Evolutionary conservation across 768 basidiomycete genomes (phyloP).

Genomic region (Tricholoma matsutake): DNA sequence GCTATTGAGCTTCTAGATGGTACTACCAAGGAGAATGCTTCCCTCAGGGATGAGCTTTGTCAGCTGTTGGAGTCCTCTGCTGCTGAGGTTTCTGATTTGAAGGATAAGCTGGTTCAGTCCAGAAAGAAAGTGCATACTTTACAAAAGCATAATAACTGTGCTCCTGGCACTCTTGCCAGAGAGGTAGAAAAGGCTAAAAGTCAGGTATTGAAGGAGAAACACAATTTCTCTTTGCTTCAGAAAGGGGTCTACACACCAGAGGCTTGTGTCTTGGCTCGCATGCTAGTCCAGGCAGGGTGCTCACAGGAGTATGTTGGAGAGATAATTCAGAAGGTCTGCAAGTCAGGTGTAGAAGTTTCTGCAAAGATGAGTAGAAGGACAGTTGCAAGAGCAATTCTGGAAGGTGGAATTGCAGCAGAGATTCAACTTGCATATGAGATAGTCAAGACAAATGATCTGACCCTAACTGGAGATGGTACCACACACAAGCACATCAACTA

Average conservation of each 20-base stretch:
- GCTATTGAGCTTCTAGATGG: background rate
- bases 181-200: too few species aligned
- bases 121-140: background rate
- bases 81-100: background rate
- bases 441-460: constrained; percentile 9
- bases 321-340: background rate
- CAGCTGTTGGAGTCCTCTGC: background rate
- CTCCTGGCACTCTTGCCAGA: too few species aligned
- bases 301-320: background rate
- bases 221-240: background rate
- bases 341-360: background rate
- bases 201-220: too few species aligned
- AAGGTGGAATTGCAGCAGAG: constrained; percentile 17
- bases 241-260: background rate
- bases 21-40: background rate
- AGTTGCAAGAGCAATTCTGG: constrained; percentile 5
- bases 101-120: background rate
- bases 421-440: constrained; percentile 18
- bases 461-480: constrained; percentile 21
- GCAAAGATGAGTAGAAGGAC: constrained; percentile 1
- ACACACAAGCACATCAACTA: constrained; percentile 17
- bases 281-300: background rate
- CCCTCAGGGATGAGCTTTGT: background rate
- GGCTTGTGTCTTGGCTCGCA: background rate
- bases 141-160: too few species aligned